Evolutionary conservation across 176 grass and related monocot genomes (phyloP).

Genomic region (Puccinellia tenuiflora): DNA sequence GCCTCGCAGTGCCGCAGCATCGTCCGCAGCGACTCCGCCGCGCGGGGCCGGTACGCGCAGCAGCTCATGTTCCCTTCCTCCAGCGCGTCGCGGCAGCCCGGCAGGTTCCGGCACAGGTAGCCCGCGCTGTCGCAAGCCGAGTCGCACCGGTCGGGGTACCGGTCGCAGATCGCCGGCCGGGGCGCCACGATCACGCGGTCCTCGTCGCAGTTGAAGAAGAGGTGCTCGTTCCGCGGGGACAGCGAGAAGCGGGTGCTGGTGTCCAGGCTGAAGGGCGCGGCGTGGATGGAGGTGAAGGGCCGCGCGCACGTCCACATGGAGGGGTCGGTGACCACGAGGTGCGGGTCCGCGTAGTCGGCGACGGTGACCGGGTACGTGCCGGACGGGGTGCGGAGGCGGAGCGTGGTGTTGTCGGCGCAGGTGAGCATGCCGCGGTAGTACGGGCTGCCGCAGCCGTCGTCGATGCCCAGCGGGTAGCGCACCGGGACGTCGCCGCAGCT

Average conservation of each 20-base stretch:
- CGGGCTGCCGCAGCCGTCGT: slow-evolving; percentile 86
- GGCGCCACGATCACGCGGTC: slow-evolving; percentile 67
- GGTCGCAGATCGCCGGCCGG: slow-evolving; percentile 62
- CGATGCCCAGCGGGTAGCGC: slow-evolving; percentile 68
- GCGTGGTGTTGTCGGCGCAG: slow-evolving; percentile 55
- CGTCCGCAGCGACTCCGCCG: slow-evolving; percentile 52
- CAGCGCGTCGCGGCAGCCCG: slow-evolving; percentile 47
- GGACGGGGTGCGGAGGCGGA: slow-evolving; percentile 74
- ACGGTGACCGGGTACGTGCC: slow-evolving; percentile 62
- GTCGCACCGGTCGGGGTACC: slow-evolving; percentile 74
- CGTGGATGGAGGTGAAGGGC: slow-evolving; percentile 26
- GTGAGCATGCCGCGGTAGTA: slow-evolving; percentile 88
- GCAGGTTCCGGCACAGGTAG: slow-evolving; percentile 89
- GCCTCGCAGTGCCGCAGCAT: slow-evolving; percentile 77
- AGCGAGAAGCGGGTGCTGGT: slow-evolving; percentile 92
- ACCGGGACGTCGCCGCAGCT: slow-evolving; percentile 66
- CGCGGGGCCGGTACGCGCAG: slow-evolving; percentile 69
- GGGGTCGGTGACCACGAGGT: slow-evolving; percentile 72
- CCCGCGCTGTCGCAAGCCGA: slow-evolving; percentile 77
- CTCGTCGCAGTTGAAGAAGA: slow-evolving; percentile 84
- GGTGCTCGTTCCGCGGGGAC: slow-evolving; percentile 74
- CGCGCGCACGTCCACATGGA: slow-evolving; percentile 85
- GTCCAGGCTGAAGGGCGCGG: slow-evolving; percentile 79
- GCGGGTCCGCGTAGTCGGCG: slow-evolving; percentile 75
- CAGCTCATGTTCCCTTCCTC: slow-evolving; percentile 46